Base-by-base conservation (phyloP, 306 rosid species). In the Oxytropis ochrocephala region DNA sequence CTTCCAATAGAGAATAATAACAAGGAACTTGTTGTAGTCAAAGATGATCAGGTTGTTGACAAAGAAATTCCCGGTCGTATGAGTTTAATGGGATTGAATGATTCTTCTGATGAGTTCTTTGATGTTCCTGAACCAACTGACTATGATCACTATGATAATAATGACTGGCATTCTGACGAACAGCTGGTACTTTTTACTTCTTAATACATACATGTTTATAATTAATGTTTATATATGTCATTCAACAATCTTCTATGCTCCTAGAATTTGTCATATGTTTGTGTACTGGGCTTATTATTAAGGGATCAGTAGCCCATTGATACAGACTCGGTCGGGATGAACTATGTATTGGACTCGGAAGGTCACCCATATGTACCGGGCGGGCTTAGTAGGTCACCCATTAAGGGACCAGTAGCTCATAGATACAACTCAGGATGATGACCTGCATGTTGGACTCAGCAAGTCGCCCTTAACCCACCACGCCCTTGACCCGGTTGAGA, bases 51-150 rank as follows among this genome's bases (percentile, higher is more conserved):
- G 24, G 81, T 24, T n/a, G 3, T 24, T 35, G 87, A 72, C 3
- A 71, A 35, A 18, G 74, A 81, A 59, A 77, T 77, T 58, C 54
- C 81, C 1, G 73, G 82, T 2, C 87, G 75, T 36, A 81, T 72
- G 48, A 81, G 85, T 79, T 86, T 92, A 75, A 86, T 75, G 81
- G 91, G 90, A 36, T 38, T 89, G 61, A 81, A 90, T 62, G 91
- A 89, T 73, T 69, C 88, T 73, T 69, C 88, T 33, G 98, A 92
- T 70, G 96, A 89, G 85, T 92, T 92, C 76, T 92, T 83, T 69
- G 98, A 92, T 83, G 96, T 89, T 83, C 87, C 90, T 64, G 98
- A 89, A 59, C 69, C 95, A 62, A 50, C 84, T 1, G 96, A 87
- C 4, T 72, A 29, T 42, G 82, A 82, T 70, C 78, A 74, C n/a